Conservation (phyloP, 176 grass and related monocot species). For the Bothriochloa decipiens region DNA sequence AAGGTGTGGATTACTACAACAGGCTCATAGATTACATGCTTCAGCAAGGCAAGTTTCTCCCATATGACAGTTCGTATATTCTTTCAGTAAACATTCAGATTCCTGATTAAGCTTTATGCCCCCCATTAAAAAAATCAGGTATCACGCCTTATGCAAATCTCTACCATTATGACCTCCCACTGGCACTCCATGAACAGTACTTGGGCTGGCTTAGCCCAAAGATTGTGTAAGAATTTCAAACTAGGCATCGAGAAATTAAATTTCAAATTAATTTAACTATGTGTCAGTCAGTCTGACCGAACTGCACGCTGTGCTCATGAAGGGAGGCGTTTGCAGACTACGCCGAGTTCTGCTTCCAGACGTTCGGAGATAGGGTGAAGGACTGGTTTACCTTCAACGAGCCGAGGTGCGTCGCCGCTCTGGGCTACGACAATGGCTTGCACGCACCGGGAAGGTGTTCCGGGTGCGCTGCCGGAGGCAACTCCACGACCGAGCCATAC, state of each 20-base stretch:
- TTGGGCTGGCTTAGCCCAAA: slow-evolving; percentile 73
- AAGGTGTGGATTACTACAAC: slow-evolving; percentile 91
- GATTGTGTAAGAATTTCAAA: slow-evolving; percentile 64
- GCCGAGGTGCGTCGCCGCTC: slow-evolving; percentile 74
- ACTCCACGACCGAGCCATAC: slow-evolving; percentile 87
- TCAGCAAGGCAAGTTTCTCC: slow-evolving; percentile 55
- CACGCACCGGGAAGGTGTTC: slow-evolving; percentile 88
- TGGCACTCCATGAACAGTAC: slow-evolving; percentile 82
- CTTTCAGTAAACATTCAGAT: background rate
- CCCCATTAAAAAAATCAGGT: slow-evolving; percentile 36
- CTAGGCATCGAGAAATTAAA: background rate
- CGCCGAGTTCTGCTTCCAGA: slow-evolving; percentile 84
- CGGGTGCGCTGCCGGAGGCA: slow-evolving; percentile 53
- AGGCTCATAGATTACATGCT: slow-evolving; percentile 86
- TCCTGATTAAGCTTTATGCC: background rate
- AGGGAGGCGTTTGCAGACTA: slow-evolving; percentile 76
- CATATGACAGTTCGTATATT: background rate
- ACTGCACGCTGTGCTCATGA: background rate
- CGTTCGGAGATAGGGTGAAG: slow-evolving; percentile 80
- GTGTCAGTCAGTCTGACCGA: background rate
- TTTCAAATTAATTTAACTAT: background rate
- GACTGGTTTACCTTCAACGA: slow-evolving; percentile 98
- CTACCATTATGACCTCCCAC: slow-evolving; percentile 93
- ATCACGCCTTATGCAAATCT: slow-evolving; percentile 86
- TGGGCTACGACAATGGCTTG: slow-evolving; percentile 76